Percentiles rank a stretch among this genome's conserved stretches.
These are phyloP conservation scores for Saccharomycopsis oosterbeekiorum DNA, from an alignment of 805 yeast species.

Conservation along the genomic window DNA sequence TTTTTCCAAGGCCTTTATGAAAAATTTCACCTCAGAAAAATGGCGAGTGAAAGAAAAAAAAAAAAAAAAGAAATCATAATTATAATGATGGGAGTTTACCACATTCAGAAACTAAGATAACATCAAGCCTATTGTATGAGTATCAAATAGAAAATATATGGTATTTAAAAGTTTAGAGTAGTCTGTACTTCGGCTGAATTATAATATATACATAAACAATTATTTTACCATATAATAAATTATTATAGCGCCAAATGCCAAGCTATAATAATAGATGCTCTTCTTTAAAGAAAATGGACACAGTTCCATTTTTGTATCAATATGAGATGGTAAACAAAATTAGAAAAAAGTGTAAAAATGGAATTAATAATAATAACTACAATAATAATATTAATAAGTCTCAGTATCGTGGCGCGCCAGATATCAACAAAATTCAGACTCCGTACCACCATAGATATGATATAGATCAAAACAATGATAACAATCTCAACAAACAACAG, in stretches of 20 bases:
- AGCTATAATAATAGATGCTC: neutral
- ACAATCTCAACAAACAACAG: neutral
- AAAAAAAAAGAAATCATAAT: neutral
- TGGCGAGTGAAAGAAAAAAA: neutral
- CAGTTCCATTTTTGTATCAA: neutral
- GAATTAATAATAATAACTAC: neutral
- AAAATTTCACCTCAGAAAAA: neutral
- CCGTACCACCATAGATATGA: neutral
- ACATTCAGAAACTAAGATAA: no score
- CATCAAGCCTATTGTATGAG: no score
- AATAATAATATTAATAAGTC: neutral
- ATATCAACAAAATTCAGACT: neutral
- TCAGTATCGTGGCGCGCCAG: neutral
- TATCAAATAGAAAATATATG: neutral
- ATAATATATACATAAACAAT: no score
- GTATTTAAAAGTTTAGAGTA: no score
- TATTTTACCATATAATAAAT: neutral
- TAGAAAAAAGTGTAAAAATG: neutral
- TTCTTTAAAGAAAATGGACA: neutral
- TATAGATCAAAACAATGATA: neutral
- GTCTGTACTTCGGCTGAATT: neutral
- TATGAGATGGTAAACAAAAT: neutral
- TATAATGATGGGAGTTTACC: no score
- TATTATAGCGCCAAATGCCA: neutral
- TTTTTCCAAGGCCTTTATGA: neutral